phyloP scores from a whole-genome alignment of 176 grass and related monocot species.

The Aegilops tauschii region DNA sequence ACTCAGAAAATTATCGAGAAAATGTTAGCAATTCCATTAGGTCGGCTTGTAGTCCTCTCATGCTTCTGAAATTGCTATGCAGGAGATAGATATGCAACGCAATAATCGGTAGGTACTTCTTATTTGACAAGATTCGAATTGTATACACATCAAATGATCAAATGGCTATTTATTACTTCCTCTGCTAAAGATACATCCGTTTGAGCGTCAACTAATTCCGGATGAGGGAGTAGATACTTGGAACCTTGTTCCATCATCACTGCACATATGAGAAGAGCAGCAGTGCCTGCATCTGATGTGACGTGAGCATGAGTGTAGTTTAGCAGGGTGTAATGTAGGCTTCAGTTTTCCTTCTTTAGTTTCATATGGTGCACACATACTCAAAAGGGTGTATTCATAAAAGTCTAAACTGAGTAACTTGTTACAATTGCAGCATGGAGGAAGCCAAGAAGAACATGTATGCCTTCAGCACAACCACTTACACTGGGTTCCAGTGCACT shows the following conservation, averaged over 20 bases:
- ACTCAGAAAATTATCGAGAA: not conserved
- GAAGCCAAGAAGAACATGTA: constrained; percentile 99
- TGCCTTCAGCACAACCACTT: constrained; percentile 90
- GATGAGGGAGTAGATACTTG: not conserved
- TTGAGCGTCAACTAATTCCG: no score
- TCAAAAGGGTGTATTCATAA: not conserved
- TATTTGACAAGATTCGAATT: not conserved
- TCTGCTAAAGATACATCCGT: no score
- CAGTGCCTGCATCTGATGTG: not conserved
- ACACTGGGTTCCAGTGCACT: constrained; percentile 91
- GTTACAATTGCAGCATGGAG: constrained; percentile 65
- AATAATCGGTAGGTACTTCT: not conserved
- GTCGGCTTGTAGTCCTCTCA: not conserved
- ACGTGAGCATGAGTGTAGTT: not conserved
- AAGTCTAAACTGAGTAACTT: not conserved
- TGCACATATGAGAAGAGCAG: not conserved
- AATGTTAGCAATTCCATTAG: not conserved
- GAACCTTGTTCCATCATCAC: not conserved
- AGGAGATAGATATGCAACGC: not conserved
- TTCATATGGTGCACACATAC: not conserved
- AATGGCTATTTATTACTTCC: not conserved
- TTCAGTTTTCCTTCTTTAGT: not conserved
- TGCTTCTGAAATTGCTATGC: not conserved
- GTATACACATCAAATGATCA: not conserved
- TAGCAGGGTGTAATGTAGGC: not conserved